Conservation (phyloP, 2,329 filamentous ascomycete genomes). For the Diaporthe vaccinii region DNA sequence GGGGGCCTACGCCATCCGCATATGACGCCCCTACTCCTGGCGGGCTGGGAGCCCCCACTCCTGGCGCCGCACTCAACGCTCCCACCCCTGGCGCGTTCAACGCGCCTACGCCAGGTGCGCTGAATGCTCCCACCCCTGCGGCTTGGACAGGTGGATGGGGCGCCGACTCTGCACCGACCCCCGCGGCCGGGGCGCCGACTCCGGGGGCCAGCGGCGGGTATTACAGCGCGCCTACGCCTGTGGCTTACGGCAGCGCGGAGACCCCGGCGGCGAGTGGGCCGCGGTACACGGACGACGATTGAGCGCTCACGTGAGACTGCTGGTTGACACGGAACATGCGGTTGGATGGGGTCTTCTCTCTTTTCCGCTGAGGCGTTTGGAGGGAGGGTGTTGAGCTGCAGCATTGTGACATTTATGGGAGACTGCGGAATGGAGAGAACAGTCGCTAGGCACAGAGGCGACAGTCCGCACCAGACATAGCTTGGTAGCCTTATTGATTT, state of each 20-base stretch:
- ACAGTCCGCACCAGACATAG: neutral
- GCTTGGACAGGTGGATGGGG: conserved; percentile 73
- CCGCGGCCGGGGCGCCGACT: conserved; percentile 75
- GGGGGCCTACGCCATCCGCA: conserved; percentile 64
- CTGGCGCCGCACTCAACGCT: conserved; percentile 71
- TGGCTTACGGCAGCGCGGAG: conserved; percentile 69
- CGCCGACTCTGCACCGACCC: conserved; percentile 75
- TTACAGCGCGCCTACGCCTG: conserved; percentile 75
- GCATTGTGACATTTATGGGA: neutral
- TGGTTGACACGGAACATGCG: neutral
- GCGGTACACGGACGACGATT: conserved; percentile 67
- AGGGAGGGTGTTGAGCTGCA: neutral
- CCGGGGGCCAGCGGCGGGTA: conserved; percentile 74
- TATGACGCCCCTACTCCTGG: conserved; percentile 81
- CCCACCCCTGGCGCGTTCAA: conserved; percentile 79
- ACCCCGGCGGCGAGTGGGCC: conserved; percentile 73
- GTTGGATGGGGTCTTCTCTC: too few relatives aligned
- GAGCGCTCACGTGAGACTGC: neutral
- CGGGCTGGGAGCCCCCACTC: conserved; percentile 71
- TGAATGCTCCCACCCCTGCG: conserved; percentile 78
- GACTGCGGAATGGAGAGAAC: neutral
- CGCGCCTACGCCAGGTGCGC: conserved; percentile 73
- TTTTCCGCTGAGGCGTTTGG: conserved; percentile 6
- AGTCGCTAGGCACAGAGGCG: neutral
- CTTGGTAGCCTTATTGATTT: conserved; percentile 12